These are phyloP conservation scores for Aschersonia sp. DNA, from an alignment of 2,329 filamentous ascomycete species.

Conservation along the genomic window DNA sequence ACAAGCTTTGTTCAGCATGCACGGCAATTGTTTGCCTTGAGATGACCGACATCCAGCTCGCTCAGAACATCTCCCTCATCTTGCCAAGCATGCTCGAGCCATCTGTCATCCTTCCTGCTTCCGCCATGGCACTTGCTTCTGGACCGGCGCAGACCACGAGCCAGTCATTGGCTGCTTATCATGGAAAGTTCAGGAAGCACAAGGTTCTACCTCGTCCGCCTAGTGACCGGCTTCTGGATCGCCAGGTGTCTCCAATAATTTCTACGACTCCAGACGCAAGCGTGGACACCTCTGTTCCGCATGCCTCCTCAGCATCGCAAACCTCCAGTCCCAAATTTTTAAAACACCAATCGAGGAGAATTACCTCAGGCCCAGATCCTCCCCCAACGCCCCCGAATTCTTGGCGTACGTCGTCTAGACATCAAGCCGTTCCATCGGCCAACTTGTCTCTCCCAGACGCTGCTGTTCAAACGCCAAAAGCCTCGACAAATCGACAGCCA, in stretches of 20 bases:
- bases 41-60: not conserved
- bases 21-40: constrained; percentile 2
- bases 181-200: constrained; percentile 30
- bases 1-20: constrained; percentile 8
- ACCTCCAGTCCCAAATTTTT: constrained; percentile 22
- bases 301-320: not conserved
- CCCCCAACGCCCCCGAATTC: constrained; percentile 51
- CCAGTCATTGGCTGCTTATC: constrained; percentile 13
- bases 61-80: not conserved
- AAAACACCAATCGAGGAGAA: constrained; percentile 26
- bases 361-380: constrained; percentile 31
- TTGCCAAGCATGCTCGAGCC: constrained; percentile 13
- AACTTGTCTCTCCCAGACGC: constrained; percentile 25
- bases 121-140: constrained; percentile 12
- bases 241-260: constrained; percentile 8
- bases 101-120: constrained; percentile 8
- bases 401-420: constrained; percentile 41
- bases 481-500: constrained; percentile 25
- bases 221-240: constrained; percentile 11
- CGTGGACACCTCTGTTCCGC: constrained; percentile 11
- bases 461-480: constrained; percentile 22
- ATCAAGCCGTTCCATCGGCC: constrained; percentile 27
- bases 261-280: constrained; percentile 10
- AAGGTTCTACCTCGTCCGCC: constrained; percentile 26
- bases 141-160: constrained; percentile 7